Base-by-base conservation (phyloP, 2,329 filamentous ascomycete species). In the Aquanectria penicillioides region DNA sequence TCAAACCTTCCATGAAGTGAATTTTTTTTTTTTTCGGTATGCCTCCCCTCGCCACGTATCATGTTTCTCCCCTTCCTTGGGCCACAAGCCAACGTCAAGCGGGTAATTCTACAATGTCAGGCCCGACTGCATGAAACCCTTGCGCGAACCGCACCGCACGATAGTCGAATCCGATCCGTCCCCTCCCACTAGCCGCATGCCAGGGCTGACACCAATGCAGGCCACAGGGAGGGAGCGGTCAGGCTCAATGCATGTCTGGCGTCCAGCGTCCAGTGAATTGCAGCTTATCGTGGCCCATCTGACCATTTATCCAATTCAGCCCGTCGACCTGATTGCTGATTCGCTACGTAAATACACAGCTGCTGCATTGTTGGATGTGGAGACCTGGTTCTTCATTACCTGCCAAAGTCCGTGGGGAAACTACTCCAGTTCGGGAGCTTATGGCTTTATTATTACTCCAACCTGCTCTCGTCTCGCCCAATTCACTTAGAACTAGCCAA, bases 251-350 rank as follows among this genome's bases (percentile, higher is more conserved):
- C 29, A 26, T 13, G 12, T 13, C 11, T 33, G n/a, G 17, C 28
- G 41, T 13, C 29, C 23, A 36, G 25, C 33, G 31, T 22, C 46
- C 29, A 31, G 53, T 36, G 13, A 28, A 37, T 37, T 23, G 25
- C 46, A 57, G 38, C 38, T 51, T 25, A 29, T 34, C 46, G 20
- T 22, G 18, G 25, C 34, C 40, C 54, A 57, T 51, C 47, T 51
- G 26, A 51, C 37, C 36, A 43, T 34, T 41, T 18, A 36, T 17
- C 8, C 23, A 22, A 13, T 36, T 13, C 26, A 22, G 18, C 31
- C 29, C 36, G 36, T 18, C 44, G 17, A 34, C 23, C 25, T 38
- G 17, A 20, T 17, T 26, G 22, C 13, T 56, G 28, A 10, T 41
- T 34, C 38, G 36, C 23, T 40, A 33, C n/a, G 26, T 28, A 13